A percentile compares a stretch with the other conserved stretches of the same genome.
phyloP scores from a whole-genome alignment of 2,329 filamentous ascomycete species.

The Xylaria polymorpha region DNA sequence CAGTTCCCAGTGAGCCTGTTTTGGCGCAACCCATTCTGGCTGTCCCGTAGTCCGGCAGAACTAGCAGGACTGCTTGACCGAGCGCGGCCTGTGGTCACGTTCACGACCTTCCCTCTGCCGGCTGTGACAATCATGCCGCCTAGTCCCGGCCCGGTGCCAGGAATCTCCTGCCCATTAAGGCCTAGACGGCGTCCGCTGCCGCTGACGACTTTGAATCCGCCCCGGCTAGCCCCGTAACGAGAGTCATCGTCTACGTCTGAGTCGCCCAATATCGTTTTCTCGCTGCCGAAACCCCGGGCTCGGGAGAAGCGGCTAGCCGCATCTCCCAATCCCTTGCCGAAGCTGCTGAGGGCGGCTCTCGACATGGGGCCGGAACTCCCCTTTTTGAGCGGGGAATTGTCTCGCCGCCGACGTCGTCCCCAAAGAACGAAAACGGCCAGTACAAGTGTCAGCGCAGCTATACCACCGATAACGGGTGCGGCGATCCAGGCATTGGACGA shows the following conservation, averaged over 20 bases:
- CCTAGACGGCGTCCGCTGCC: slow-evolving; percentile 35
- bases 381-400: background rate
- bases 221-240: slow-evolving; percentile 22
- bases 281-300: slow-evolving; percentile 23
- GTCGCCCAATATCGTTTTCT: slow-evolving; percentile 16
- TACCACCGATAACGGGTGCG: slow-evolving; percentile 51
- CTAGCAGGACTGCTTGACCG: slow-evolving; percentile 39
- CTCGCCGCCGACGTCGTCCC: slow-evolving; percentile 44
- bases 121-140: slow-evolving; percentile 45
- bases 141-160: slow-evolving; percentile 38
- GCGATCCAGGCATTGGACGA: slow-evolving; percentile 51
- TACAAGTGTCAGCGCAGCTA: slow-evolving; percentile 50
- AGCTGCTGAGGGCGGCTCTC: slow-evolving; percentile 2
- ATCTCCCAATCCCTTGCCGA: slow-evolving; percentile 15
- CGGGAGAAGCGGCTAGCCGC: slow-evolving; percentile 19
- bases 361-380: slow-evolving; percentile 1
- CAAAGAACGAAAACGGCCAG: slow-evolving; percentile 50
- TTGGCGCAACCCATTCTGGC: slow-evolving; percentile 48
- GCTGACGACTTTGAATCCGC: slow-evolving; percentile 36
- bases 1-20: slow-evolving; percentile 44
- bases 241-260: slow-evolving; percentile 25
- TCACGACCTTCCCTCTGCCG: slow-evolving; percentile 5
- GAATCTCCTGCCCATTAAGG: slow-evolving; percentile 19
- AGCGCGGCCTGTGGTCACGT: background rate
- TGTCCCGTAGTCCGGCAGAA: slow-evolving; percentile 43